Base-by-base conservation (phyloP, 768 basidiomycete genomes). In the Mycena galopus region DNA sequence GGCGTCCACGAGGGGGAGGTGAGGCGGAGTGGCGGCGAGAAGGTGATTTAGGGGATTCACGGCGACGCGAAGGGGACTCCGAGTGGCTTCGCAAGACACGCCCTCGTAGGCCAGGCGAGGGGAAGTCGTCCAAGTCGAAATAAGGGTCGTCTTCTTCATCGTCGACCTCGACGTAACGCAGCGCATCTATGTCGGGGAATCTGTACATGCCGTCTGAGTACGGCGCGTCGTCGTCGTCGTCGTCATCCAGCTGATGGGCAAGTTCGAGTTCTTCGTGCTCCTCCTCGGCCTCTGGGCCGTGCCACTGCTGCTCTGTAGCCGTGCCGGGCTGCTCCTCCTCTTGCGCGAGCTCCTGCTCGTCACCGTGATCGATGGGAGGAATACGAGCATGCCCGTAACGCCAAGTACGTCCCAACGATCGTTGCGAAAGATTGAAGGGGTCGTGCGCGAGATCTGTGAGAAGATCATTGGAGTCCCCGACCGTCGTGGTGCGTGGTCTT, bases 381-480 rank as follows among this genome's bases (percentile, higher is more conserved):
- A 23, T 4, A 17, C 50, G n/a, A n/a, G n/a, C n/a, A 51, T n/a
- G 50, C 23, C n/a, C n/a, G n/a, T n/a, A n/a, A n/a, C n/a, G n/a
- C 50, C 50, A 51, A 51, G 50, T 51, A 51, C 50, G 50, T 51
- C 50, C 50, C 50, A 51, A 51, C 25, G 50, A 56, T 56, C 55
- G 55, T 32, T 30, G 55, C 55, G 55, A 56, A 56, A 56, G 55
- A 56, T 56, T 56, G 55, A 56, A 56, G 30, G 55, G n/a, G n/a
- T n/a, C n/a, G n/a, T n/a, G n/a, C n/a, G n/a, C n/a, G n/a, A n/a
- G n/a, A n/a, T n/a, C n/a, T n/a, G n/a, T n/a, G n/a, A n/a, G n/a
- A n/a, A n/a, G n/a, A n/a, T n/a, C n/a, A n/a, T n/a, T n/a, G n/a
- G n/a, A n/a, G n/a, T n/a, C n/a, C n/a, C n/a, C n/a, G n/a, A n/a